Evolutionary conservation across 805 yeast genomes (phyloP), one percentile per base, ranked within the genome.

Genomic region (Metschnikowia lochheadii): DNA sequence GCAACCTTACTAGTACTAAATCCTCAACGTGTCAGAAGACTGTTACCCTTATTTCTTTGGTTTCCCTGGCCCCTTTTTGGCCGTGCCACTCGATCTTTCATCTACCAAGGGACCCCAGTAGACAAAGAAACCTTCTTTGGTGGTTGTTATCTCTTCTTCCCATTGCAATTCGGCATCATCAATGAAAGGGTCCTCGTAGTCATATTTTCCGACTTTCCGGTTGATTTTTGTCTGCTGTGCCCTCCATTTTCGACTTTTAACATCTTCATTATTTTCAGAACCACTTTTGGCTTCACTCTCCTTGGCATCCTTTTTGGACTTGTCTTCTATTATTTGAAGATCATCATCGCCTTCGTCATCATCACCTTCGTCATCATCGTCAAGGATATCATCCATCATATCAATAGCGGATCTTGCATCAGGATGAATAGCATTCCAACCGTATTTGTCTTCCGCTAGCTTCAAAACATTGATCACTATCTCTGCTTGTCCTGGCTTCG

Each of bases 91-190:
- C 39, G 53, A 60, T 48, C 75, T 58, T 43, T 73, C 78, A 47
- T 85, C 91, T 29, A 85, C 82, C 52, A 92, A 71, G 2, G 96
- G 95, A 0, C 99, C 99, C 73, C 90, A 88, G 67, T 84, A 94
- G 0, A 94, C 97, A 58, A 92, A 94, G 64, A 91, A 94, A 1
- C 98, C 99, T 62, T 94, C 98, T 56, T 87, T 87, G 0, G 97
- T 90, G 1, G 92, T 83, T 2, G 92, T 91, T 7, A 96, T 83
- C 61, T 87, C 95, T 65, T 91, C 97, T 68, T 94, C 99, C 87
- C 94, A 87, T 50, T 82, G 79, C 58, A 90, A 72, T 68, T 94
- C 99, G 14, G 89, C 80, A 68, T 94, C 99, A 69, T 94, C 99
- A 51, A 94, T 94, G 62, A 94, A 94, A 2, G 98, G 99, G 67